Conservation (phyloP, 805 yeast species). For the Suhomyces prunicola region DNA sequence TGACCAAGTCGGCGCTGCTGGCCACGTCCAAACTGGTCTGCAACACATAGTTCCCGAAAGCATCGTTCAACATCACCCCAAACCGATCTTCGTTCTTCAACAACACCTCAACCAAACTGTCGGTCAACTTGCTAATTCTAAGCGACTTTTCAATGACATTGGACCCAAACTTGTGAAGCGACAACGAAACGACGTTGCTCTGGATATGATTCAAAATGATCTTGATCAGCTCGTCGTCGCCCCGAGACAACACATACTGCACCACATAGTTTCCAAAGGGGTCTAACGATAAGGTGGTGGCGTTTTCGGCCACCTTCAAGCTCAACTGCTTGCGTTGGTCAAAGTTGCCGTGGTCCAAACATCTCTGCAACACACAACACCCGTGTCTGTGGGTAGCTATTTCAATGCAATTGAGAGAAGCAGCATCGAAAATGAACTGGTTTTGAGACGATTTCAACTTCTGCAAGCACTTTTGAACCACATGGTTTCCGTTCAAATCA, state of each 20-base stretch:
- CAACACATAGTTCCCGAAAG: conserved; percentile 57
- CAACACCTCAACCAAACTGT: conserved; percentile 42
- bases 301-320: conserved; percentile 61
- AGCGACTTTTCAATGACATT: conserved; percentile 47
- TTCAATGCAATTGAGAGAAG: conserved; percentile 64
- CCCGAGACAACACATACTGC: conserved; percentile 74
- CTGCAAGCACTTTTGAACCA: conserved; percentile 87
- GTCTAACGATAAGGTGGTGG: conserved; percentile 73
- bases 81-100: conserved; percentile 34
- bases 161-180: conserved; percentile 56
- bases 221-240: conserved; percentile 33
- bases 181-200: conserved; percentile 40
- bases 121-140: conserved; percentile 45
- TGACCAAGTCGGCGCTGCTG: conserved; percentile 47
- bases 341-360: conserved; percentile 82
- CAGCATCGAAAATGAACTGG: conserved; percentile 88
- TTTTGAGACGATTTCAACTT: conserved; percentile 63
- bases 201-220: conserved; percentile 35
- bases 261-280: conserved; percentile 97
- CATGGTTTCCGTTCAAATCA: conserved; percentile 95
- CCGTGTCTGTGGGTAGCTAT: conserved; percentile 94
- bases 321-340: conserved; percentile 69
- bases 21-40: conserved; percentile 61
- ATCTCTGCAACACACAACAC: conserved; percentile 59
- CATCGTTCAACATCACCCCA: conserved; percentile 49